Conservation (phyloP, 257 asterid genomes). For the Nicotiana obtusifolia region DNA sequence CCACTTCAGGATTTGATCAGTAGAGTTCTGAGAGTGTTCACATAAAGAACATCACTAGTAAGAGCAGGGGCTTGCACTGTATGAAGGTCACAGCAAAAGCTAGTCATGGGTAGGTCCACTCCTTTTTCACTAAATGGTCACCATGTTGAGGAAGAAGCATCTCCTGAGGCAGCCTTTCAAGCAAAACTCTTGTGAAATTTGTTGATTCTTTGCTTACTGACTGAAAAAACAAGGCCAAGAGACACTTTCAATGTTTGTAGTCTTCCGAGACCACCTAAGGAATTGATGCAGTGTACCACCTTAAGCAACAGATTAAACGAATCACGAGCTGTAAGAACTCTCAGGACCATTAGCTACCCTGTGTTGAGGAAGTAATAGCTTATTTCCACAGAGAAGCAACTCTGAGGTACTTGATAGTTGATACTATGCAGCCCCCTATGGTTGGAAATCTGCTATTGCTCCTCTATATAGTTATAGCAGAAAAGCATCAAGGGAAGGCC, state of each 20-base stretch:
- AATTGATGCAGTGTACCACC: conserved; percentile 63
- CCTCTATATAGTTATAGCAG: conserved; percentile 93
- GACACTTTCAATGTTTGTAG: conserved; percentile 84
- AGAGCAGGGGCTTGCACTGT: conserved; percentile 58
- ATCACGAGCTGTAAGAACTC: conserved; percentile 67
- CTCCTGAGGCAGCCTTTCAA: conserved; percentile 78
- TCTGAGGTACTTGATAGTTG: conserved; percentile 76
- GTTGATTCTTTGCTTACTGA: conserved; percentile 83
- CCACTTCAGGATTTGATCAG: conserved; percentile 90
- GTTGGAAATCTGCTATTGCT: conserved; percentile 81
- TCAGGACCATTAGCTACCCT: conserved; percentile 60
- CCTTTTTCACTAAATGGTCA: conserved; percentile 41
- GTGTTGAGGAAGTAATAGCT: conserved; percentile 66
- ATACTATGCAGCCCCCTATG: conserved; percentile 81
- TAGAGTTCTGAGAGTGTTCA: conserved; percentile 73
- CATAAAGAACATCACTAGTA: conserved; percentile 69
- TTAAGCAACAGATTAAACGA: conserved; percentile 92
- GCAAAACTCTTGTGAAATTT: conserved; percentile 76
- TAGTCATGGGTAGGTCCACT: conserved; percentile 90
- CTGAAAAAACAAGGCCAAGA: conserved; percentile 81
- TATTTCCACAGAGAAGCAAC: conserved; percentile 79
- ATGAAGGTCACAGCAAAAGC: conserved; percentile 62
- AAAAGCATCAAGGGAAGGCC: conserved; percentile 90
- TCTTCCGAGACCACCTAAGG: conserved; percentile 76
- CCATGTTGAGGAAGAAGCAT: conserved; percentile 63